A percentile compares a stretch with the other conserved stretches of the same genome.
These are phyloP conservation scores for Limnanthes douglasii DNA, from an alignment of 345 rosid genomes.

Conservation along the genomic window DNA sequence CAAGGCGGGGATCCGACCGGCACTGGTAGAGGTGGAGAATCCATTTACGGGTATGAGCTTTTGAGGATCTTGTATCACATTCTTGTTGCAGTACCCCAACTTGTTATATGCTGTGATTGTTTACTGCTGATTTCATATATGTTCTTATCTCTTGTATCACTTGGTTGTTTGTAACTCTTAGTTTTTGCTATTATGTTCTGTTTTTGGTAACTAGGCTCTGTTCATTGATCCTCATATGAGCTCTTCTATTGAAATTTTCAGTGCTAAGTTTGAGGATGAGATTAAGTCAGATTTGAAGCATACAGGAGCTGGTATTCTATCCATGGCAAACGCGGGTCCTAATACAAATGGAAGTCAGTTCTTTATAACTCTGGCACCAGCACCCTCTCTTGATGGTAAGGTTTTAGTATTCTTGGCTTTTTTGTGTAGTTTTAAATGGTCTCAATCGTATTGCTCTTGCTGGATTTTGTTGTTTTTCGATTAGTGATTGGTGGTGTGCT, in stretches of 20 bases:
- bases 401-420: too few species aligned
- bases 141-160: not conserved
- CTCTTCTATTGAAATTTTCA: too few species aligned
- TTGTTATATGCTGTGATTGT: too few species aligned
- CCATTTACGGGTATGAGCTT: constrained; percentile 96
- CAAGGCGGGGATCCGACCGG: constrained; percentile 99
- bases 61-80: too few species aligned
- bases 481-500: too few species aligned
- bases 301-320: constrained; percentile 85
- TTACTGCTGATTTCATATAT: too few species aligned
- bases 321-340: constrained; percentile 99
- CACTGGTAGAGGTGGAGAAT: constrained; percentile 90
- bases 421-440: too few species aligned
- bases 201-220: not conserved
- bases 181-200: not conserved
- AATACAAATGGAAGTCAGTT: constrained; percentile 90
- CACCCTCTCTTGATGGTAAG: constrained; percentile 83
- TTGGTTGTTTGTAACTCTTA: too few species aligned
- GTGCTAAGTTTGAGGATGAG: constrained; percentile 84
- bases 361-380: constrained; percentile 78
- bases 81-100: too few species aligned
- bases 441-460: too few species aligned
- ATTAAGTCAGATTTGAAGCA: constrained; percentile 73
- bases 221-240: too few species aligned
- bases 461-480: too few species aligned